Evolutionary conservation across 1,284 basidiomycete species (phyloP).

Genomic region (Fistulinella cinereoalba): DNA sequence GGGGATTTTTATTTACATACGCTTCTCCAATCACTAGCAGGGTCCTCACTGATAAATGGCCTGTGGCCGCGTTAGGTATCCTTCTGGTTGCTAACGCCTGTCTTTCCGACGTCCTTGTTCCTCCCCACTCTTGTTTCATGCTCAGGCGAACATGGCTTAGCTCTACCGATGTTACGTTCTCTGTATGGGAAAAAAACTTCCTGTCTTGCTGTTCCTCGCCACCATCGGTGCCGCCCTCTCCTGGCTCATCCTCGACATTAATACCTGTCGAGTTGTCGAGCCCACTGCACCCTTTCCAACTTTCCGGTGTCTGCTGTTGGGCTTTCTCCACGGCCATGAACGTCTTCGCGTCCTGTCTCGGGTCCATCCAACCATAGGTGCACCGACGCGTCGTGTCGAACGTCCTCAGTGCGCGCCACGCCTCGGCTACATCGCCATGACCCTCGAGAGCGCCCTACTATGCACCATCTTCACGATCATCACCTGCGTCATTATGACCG

Average conservation of each 20-base stretch:
- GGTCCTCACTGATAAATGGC: slow-evolving; percentile 5
- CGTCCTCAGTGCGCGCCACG: too few relatives aligned
- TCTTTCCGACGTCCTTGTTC: slow-evolving; percentile 23
- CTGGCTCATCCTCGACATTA: slow-evolving; percentile 12
- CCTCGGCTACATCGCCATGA: too few relatives aligned
- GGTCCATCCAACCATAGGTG: too few relatives aligned
- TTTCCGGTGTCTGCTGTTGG: slow-evolving; percentile 14
- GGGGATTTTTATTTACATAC: slow-evolving; percentile 17
- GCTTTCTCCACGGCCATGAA: slow-evolving; percentile 17
- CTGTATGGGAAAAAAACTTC: slow-evolving; percentile 11
- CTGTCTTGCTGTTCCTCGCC: slow-evolving; percentile 14
- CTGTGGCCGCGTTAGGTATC: slow-evolving; percentile 7
- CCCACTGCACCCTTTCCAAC: slow-evolving; percentile 12
- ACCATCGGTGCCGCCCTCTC: slow-evolving; percentile 17
- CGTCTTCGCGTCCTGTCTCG: too few relatives aligned
- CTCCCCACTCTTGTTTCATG: too few relatives aligned
- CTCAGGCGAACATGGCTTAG: slow-evolving; percentile 4
- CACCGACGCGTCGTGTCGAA: too few relatives aligned
- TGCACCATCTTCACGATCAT: too few relatives aligned
- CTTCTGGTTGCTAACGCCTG: slow-evolving; percentile 26
- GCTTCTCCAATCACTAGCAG: slow-evolving; percentile 14
- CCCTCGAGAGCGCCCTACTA: too few relatives aligned
- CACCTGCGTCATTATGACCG: too few relatives aligned
- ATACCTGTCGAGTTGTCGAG: too few relatives aligned
- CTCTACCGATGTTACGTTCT: slow-evolving; percentile 28